Evolutionary conservation across 306 rosid genomes (phyloP), one percentile per base, ranked within the genome.

Genomic region (Vicia sativa): DNA sequence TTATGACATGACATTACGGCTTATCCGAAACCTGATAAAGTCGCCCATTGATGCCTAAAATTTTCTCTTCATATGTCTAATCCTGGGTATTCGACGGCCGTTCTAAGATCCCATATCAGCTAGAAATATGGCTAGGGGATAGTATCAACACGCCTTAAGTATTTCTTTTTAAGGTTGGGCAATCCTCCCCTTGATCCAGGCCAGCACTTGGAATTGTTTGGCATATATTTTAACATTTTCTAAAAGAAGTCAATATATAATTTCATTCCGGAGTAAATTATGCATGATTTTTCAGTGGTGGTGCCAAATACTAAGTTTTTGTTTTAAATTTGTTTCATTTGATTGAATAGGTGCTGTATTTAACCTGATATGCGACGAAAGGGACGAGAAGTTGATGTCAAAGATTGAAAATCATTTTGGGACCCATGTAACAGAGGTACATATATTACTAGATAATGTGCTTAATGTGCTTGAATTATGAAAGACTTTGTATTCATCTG

Each of bases 391-490:
- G 12, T 59, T 74, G 28, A 74, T 83, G 83, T 62, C 73, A 0
- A 83, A 81, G 77, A 86, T 86, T 76, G 85, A 81, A 71, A 23
- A 23, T 1, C 78, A 86, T 67, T 86, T 86, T 65, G 83, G 78
- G 53, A 63, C 83, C 43, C 69, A 41, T 37, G 23, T 83, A 37
- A 44, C 53, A 48, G 87, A 83, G 86, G 91, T 86, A 69, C n/a
- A n/a, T 67, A 57, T 62, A 57, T 21, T 64, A 44, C 56, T 43
- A 28, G 67, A 29, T 63, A 5, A 23, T 74, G 29, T 19, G 16
- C 44, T 14, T 63, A 5, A 23, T 74, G 29, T 19, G 16, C 44
- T 14, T 58, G 28, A 7, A 67, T 31, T 18, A 13, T 50, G 14
- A 12, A 69, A 53, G 34, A 53, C 58, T 53, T 10, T 23, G 35